Conservation (phyloP, 2,329 filamentous ascomycete genomes). For the Didymella arachidicola region DNA sequence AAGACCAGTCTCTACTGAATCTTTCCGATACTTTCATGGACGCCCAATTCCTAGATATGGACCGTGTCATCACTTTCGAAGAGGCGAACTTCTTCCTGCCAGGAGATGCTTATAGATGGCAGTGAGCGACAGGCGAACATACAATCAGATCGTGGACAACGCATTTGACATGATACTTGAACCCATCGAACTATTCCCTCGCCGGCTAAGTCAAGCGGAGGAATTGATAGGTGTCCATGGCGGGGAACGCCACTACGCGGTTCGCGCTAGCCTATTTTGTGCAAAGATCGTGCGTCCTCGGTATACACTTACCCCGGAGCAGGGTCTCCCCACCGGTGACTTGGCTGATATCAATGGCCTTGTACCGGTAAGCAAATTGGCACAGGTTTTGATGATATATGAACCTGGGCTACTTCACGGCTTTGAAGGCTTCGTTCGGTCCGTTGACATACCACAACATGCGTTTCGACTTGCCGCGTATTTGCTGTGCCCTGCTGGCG, state of each 20-base stretch:
- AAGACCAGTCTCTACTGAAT: slow-evolving; percentile 42
- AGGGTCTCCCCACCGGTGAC: slow-evolving; percentile 4
- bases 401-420: not conserved
- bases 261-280: slow-evolving; percentile 3
- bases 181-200: not conserved
- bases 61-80: slow-evolving; percentile 48
- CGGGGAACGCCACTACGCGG: not conserved
- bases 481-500: not conserved
- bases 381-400: not conserved
- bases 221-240: not conserved
- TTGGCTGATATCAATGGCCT: not conserved
- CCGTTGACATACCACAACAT: not conserved
- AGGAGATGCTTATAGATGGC: slow-evolving; percentile 41
- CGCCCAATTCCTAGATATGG: slow-evolving; percentile 44
- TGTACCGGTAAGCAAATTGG: not conserved
- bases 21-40: slow-evolving; percentile 46
- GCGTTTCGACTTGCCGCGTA: not conserved
- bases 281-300: slow-evolving; percentile 15
- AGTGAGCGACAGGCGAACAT: slow-evolving; percentile 14
- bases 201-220: slow-evolving; percentile 10
- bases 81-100: slow-evolving; percentile 46
- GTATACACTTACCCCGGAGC: slow-evolving; percentile 27
- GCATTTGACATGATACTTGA: not conserved
- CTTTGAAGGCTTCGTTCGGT: not conserved
- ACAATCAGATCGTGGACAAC: not conserved